Percentiles rank a stretch among this genome's conserved stretches.
Evolutionary conservation across 2,329 filamentous ascomycete species (phyloP).

Genomic region (Cytospora paraplurivora): DNA sequence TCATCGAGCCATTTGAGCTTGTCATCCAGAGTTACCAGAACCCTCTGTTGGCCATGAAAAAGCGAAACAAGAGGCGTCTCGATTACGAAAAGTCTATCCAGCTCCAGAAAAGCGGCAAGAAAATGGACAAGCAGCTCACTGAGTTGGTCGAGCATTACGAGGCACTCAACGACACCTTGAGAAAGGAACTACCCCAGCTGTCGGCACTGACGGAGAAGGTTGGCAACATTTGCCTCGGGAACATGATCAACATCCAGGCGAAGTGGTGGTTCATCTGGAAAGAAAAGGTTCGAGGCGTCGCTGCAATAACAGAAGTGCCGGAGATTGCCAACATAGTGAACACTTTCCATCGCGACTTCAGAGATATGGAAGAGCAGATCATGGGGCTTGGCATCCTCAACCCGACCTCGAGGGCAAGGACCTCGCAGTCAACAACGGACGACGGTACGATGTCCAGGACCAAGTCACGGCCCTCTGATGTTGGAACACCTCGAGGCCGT

Average conservation of each 20-base stretch:
- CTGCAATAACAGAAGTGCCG: slow-evolving; percentile 67
- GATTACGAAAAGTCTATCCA: slow-evolving; percentile 84
- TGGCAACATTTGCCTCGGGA: slow-evolving; percentile 78
- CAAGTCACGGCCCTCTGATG: slow-evolving; percentile 52
- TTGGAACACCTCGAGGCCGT: slow-evolving; percentile 53
- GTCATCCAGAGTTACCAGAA: slow-evolving; percentile 64
- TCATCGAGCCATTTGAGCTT: slow-evolving; percentile 67
- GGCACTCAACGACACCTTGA: slow-evolving; percentile 88
- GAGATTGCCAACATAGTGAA: slow-evolving; percentile 73
- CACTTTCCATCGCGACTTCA: slow-evolving; percentile 78
- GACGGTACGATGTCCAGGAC: slow-evolving; percentile 55
- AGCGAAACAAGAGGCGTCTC: slow-evolving; percentile 87
- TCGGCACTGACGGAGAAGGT: slow-evolving; percentile 80
- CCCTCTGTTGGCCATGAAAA: slow-evolving; percentile 87
- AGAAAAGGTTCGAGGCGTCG: slow-evolving; percentile 75
- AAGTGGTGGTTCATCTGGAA: slow-evolving; percentile 84
- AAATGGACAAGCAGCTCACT: slow-evolving; percentile 79
- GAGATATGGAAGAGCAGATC: slow-evolving; percentile 72
- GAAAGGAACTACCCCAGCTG: slow-evolving; percentile 85
- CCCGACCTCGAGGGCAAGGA: slow-evolving; percentile 63
- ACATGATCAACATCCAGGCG: slow-evolving; percentile 82
- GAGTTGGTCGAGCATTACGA: slow-evolving; percentile 88
- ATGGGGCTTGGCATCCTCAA: slow-evolving; percentile 77
- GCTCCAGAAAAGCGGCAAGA: slow-evolving; percentile 78
- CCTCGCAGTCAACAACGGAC: slow-evolving; percentile 60